phyloP scores from a whole-genome alignment of 1,284 basidiomycete species.

The Coniophora puteana region DNA sequence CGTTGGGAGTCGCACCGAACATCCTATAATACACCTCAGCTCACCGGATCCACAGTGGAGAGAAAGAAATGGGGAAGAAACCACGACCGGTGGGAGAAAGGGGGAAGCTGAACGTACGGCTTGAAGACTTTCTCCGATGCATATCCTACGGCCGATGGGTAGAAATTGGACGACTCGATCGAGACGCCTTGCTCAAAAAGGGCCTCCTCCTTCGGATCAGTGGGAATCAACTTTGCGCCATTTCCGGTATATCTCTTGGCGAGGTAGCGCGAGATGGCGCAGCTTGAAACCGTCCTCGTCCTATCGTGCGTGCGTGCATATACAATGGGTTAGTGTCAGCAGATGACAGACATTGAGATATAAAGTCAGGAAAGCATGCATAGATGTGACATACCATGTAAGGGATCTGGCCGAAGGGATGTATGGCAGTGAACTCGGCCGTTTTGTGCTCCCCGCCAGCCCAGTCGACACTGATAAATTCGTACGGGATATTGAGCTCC shows the following conservation, averaged over 20 bases:
- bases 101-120: slow-evolving; percentile 8
- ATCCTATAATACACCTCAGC: slow-evolving; percentile 5
- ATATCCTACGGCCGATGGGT: slow-evolving; percentile 31
- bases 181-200: slow-evolving; percentile 43
- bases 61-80: too few species aligned
- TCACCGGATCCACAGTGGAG: too few species aligned
- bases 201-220: slow-evolving; percentile 27
- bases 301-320: too few species aligned
- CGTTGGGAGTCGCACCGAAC: slow-evolving; percentile 17
- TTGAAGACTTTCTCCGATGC: slow-evolving; percentile 2
- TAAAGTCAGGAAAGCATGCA: too few species aligned
- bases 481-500: slow-evolving; percentile 35
- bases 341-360: too few species aligned
- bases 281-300: slow-evolving; percentile 44
- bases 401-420: slow-evolving; percentile 52
- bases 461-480: slow-evolving; percentile 34
- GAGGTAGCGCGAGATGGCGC: slow-evolving; percentile 51
- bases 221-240: slow-evolving; percentile 28
- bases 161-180: slow-evolving; percentile 51
- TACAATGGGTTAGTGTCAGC: too few species aligned
- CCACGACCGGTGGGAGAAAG: background rate
- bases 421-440: slow-evolving; percentile 32
- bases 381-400: too few species aligned
- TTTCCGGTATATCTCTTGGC: slow-evolving; percentile 39
- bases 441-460: slow-evolving; percentile 34